Conservation (phyloP, 2,329 filamentous ascomycete species). For the Colletotrichum truncatum region DNA sequence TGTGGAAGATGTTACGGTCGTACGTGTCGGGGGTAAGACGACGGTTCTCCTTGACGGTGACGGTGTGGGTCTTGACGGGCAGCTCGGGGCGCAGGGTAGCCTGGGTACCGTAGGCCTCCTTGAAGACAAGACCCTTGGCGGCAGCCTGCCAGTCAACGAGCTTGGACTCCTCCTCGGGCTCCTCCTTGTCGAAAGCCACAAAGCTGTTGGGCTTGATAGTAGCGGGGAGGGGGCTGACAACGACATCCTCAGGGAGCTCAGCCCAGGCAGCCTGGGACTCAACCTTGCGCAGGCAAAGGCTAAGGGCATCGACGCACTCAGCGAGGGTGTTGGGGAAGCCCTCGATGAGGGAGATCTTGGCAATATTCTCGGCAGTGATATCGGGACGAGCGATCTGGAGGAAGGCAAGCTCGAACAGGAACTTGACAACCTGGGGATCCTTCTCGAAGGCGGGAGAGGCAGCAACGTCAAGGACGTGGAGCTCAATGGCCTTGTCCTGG, state of each 20-base stretch:
- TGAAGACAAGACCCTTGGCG: constrained; percentile 90
- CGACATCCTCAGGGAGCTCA: constrained; percentile 69
- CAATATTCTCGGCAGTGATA: constrained; percentile 67
- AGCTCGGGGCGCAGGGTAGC: constrained; percentile 84
- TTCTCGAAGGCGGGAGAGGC: constrained; percentile 74
- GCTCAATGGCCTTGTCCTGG: constrained; percentile 72
- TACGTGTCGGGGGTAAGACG: constrained; percentile 88
- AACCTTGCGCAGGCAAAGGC: constrained; percentile 75
- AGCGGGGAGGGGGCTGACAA: constrained; percentile 62
- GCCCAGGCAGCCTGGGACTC: constrained; percentile 85
- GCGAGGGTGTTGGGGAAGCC: constrained; percentile 58
- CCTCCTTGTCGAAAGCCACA: constrained; percentile 78
- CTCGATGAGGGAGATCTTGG: constrained; percentile 70
- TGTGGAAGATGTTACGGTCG: constrained; percentile 99
- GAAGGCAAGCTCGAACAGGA: constrained; percentile 84
- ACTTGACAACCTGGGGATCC: constrained; percentile 67
- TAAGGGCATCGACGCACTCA: constrained; percentile 73
- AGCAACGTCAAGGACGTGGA: constrained; percentile 80
- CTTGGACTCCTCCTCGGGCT: constrained; percentile 70
- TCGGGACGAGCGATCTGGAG: constrained; percentile 78
- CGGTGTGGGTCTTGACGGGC: constrained; percentile 83
- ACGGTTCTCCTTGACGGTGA: constrained; percentile 94
- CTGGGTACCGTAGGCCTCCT: constrained; percentile 87
- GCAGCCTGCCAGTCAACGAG: constrained; percentile 83
- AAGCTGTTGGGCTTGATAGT: constrained; percentile 85